These are phyloP conservation scores for Exophiala viscosa DNA, from an alignment of 2,329 filamentous ascomycete species.

Conservation along the genomic window DNA sequence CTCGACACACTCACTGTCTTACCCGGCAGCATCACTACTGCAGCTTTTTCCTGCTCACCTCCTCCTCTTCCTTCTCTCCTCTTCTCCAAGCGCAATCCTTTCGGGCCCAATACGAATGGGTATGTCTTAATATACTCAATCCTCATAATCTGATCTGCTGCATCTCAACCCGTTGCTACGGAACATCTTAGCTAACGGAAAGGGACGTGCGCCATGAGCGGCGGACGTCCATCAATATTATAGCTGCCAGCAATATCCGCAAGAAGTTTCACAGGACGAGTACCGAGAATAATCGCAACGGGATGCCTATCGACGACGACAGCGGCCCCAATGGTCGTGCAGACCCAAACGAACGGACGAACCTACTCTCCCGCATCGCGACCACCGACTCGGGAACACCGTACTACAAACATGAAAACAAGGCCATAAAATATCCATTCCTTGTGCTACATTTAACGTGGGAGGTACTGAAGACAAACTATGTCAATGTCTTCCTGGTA, in stretches of 20 bases:
- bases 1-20: too few relatives aligned
- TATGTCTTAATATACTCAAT: too few relatives aligned
- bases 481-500: constrained; percentile 59
- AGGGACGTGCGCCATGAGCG: constrained; percentile 11
- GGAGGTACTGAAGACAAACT: constrained; percentile 45
- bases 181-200: constrained; percentile 2
- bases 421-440: constrained; percentile 40
- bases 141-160: background rate
- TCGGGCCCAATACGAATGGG: too few relatives aligned
- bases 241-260: constrained; percentile 24
- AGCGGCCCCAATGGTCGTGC: constrained; percentile 33
- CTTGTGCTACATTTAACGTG: constrained; percentile 40
- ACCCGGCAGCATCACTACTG: too few relatives aligned
- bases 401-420: constrained; percentile 36
- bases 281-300: background rate
- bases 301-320: background rate
- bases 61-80: too few relatives aligned
- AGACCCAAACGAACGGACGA: constrained; percentile 35
- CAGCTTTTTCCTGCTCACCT: too few relatives aligned
- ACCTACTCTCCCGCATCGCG: constrained; percentile 30
- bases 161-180: background rate
- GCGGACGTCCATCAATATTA: constrained; percentile 10
- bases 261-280: constrained; percentile 15
- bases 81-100: too few relatives aligned
- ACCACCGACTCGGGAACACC: constrained; percentile 28